Base-by-base conservation (phyloP, 2,329 filamentous ascomycete genomes). In the Dactylellina drechsleri region DNA sequence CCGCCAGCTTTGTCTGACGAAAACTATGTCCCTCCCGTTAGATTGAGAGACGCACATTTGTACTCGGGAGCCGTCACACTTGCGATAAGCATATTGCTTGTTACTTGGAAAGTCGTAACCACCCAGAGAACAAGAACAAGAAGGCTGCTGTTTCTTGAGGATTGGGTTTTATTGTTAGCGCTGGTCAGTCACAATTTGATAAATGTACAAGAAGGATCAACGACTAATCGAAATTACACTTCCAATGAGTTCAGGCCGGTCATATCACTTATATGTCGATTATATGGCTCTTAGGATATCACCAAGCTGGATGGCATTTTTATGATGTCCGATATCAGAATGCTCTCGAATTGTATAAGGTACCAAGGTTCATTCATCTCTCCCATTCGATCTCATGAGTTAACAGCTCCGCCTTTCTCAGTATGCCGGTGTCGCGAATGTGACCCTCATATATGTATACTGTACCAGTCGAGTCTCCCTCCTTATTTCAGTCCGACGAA, bases 401-500 rank as follows among this genome's bases (percentile, higher is more conserved):
- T 10, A 36, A 12, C 50, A 20, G 12, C 26, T 52, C 8, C 4
- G 4, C 7, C 16, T 10, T n/a, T 45, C 28, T 7, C 50, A 66
- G 53, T 61, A 50, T 26, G 56, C 59, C 16, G 71, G 71, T 18
- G 53, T 67, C 40, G 62, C 49, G n/a, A 75, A 75, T 18, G 26
- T 75, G 16, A 47, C 67, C 26, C 23, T 75, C 8, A 67, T 76
- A 8, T 76, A 65, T 65, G 53, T 71, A 31, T 76, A 70, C 28
- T 70, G 65, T 18, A 66, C 66, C n/a, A 76, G 65, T 40, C 54
- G 72, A 10, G 72, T 66, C 13, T 76, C 72, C 4, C 66, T 76
- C 23, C 65, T 76, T 28, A 52, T 76, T 31, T 70, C 72, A 40
- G 54, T 76, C 20, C 53, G 72, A 15, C 65, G 72, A 1, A 65